Base-by-base conservation (phyloP, 176 grass and related monocot genomes). In the Triticum timopheevii region DNA sequence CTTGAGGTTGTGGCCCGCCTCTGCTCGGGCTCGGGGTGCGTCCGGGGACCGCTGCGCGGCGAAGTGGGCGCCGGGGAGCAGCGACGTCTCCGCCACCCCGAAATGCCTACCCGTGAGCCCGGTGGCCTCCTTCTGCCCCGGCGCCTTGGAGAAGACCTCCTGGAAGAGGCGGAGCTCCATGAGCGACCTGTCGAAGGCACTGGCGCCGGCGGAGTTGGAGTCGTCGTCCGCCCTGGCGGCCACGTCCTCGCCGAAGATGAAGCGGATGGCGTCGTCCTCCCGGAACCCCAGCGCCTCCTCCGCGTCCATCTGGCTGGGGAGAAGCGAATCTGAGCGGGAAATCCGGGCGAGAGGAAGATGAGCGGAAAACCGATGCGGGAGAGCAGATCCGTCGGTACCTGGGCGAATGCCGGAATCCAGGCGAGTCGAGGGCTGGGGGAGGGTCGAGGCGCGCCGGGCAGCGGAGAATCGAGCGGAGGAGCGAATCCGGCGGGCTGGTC, bases 221-320 rank as follows among this genome's bases (percentile, higher is more conserved):
- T 61, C 85, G 2, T 84, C 42, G 8, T 71, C 71, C 23, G 39
- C 76, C 31, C 88, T 86, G 65, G 59, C 62, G 4, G 86, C 24
- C 23, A 96, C 81, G 50, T 89, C 90, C 76, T 96, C 92, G 64
- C 93, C 96, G 82, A 98, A 94, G 84, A 98, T 83, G 88, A 93
- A 79, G 31, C 88, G 39, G 92, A 92, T 85, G 65, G 86, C 84
- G 61, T 88, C 86, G 72, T 87, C 88, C 83, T 94, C 92, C 80
- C 86, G 83, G 79, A 92, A 91, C 34, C 82, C 85, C 2, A 87
- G 81, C 81, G 63, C 12, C 1, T 75, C 80, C 45, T 78, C 49
- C 38, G 31, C 61, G 52, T 40, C 59, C 82, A 59, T 59, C 65
- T 17, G 1, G 39, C 11, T 3, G 0, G 1, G 27, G 10, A 44